A percentile compares a stretch with the other conserved stretches of the same genome.
Conservation (phyloP, 1,139 yeast genomes). For the Scheffersomyces segobiensis region DNA sequence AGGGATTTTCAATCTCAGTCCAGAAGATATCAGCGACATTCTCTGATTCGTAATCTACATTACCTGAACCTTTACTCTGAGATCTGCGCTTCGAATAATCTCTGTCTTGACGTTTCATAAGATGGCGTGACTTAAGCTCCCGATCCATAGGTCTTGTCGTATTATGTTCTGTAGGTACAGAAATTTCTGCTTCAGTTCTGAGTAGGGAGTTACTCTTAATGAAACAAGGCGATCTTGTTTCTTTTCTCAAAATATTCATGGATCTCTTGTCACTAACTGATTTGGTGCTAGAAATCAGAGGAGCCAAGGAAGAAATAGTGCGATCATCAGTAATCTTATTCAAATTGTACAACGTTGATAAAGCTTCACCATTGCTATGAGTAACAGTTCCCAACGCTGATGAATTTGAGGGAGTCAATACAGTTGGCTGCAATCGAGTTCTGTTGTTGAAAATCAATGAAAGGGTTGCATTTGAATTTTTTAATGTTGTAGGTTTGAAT, state of each 20-base stretch:
- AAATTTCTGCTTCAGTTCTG: not conserved
- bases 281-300: not conserved
- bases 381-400: constrained; percentile 43
- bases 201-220: not conserved
- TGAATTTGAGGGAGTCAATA: constrained; percentile 34
- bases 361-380: constrained; percentile 31
- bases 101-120: not conserved
- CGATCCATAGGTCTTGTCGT: not conserved
- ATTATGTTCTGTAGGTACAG: not conserved
- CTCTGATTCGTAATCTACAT: constrained; percentile 5
- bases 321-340: constrained; percentile 36
- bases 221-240: constrained; percentile 1
- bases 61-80: constrained; percentile 7
- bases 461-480: constrained; percentile 25
- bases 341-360: constrained; percentile 41
- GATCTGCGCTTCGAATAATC: constrained; percentile 1
- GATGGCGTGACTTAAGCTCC: not conserved
- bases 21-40: constrained; percentile 44
- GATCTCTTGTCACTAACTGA: not conserved
- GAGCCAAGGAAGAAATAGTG: constrained; percentile 1
- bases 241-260: not conserved
- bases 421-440: constrained; percentile 18
- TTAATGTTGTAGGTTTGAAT: constrained; percentile 8
- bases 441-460: constrained; percentile 25
- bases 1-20: constrained; percentile 71